Evolutionary conservation across 2,329 filamentous ascomycete genomes (phyloP).

Genomic region (Aphanoascus verrucosus): DNA sequence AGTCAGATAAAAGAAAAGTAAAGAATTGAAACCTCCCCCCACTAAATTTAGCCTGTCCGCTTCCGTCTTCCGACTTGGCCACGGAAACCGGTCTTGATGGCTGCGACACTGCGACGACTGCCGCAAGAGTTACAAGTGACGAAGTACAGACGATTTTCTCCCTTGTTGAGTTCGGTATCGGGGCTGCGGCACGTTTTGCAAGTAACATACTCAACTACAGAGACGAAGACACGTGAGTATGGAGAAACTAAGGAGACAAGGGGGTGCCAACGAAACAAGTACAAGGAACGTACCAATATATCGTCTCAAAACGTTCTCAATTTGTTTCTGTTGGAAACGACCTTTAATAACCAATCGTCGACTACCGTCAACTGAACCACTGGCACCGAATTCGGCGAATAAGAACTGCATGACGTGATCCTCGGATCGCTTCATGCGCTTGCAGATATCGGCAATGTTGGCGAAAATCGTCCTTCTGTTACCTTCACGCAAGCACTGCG

Average conservation of each 20-base stretch:
- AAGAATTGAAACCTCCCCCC: background rate
- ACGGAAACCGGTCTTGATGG: constrained; percentile 99
- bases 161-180: constrained; percentile 94
- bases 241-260: background rate
- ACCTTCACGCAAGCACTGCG: constrained; percentile 97
- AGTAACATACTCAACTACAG: constrained; percentile 81
- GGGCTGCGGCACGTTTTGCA: constrained; percentile 97
- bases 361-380: constrained; percentile 85
- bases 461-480: constrained; percentile 99
- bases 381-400: constrained; percentile 96
- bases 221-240: constrained; percentile 11
- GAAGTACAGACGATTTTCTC: constrained; percentile 98
- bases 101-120: constrained; percentile 76
- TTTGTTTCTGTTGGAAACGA: constrained; percentile 99
- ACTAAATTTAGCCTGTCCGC: constrained; percentile 66
- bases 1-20: background rate
- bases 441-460: constrained; percentile 97
- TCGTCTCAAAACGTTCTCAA: constrained; percentile 91
- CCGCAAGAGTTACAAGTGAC: constrained; percentile 89
- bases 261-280: constrained; percentile 56
- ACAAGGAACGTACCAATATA: constrained; percentile 63
- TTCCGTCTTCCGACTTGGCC: constrained; percentile 98
- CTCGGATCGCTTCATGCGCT: constrained; percentile 97
- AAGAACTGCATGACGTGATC: constrained; percentile 96
- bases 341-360: constrained; percentile 95